Percentiles rank a stretch among this genome's conserved stretches.
These are phyloP conservation scores for Xerocomellus intermedius DNA, from an alignment of 768 basidiomycete species.

Conservation along the genomic window DNA sequence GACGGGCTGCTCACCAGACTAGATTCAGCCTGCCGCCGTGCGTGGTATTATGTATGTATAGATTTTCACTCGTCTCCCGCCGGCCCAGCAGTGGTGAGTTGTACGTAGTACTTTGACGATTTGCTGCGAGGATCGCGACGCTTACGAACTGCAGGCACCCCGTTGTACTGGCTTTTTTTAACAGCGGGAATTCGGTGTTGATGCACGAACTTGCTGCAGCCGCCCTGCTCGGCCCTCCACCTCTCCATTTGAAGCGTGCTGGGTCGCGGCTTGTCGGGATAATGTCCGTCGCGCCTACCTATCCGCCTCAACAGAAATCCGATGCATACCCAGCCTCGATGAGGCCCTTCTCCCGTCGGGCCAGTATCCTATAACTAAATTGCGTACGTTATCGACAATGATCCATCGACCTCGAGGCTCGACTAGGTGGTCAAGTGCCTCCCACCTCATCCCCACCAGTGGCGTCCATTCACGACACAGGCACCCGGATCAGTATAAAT, in stretches of 20 bases:
- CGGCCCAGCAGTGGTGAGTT: neutral
- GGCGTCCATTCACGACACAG: neutral
- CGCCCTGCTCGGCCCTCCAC: neutral
- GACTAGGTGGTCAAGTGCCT: neutral
- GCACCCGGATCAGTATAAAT: neutral
- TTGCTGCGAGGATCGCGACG: conserved; percentile 3
- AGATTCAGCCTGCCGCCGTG: too few relatives aligned
- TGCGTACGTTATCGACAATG: neutral
- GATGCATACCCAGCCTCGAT: neutral
- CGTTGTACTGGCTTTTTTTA: neutral
- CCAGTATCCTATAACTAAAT: neutral
- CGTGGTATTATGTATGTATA: neutral
- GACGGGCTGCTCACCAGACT: neutral
- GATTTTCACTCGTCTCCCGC: neutral
- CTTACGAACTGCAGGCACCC: neutral
- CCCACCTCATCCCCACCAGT: neutral
- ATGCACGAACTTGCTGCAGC: neutral
- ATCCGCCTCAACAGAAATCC: neutral
- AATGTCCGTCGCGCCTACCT: neutral
- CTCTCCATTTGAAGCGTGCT: neutral
- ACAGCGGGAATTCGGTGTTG: neutral
- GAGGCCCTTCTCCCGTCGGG: neutral
- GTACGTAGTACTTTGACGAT: conserved; percentile 10
- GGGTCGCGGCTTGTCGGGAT: neutral
- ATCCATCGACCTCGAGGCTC: neutral